A percentile compares a stretch with the other conserved stretches of the same genome.
Evolutionary conservation across 1,284 basidiomycete species (phyloP).

Genomic region (Omphalotus olearius): DNA sequence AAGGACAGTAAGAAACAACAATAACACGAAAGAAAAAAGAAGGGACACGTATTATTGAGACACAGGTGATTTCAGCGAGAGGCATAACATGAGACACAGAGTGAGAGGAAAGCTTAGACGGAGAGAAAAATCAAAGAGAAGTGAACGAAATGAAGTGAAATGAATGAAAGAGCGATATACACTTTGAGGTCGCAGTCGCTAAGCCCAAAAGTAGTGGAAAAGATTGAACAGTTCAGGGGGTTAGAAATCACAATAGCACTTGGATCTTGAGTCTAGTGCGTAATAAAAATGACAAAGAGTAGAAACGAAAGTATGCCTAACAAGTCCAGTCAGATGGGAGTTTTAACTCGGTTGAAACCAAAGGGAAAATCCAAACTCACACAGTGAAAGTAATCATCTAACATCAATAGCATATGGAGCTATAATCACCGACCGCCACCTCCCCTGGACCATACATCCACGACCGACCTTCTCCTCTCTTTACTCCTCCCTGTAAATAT

Average conservation of each 20-base stretch:
- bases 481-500: slow-evolving; percentile 26
- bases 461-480: slow-evolving; percentile 39
- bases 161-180: slow-evolving; percentile 5
- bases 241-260: slow-evolving; percentile 3
- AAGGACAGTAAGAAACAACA: slow-evolving; percentile 6
- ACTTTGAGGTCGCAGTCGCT: slow-evolving; percentile 9
- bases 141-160: neutral
- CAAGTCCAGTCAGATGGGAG: neutral
- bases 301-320: slow-evolving; percentile 1
- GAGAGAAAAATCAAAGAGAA: neutral
- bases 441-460: slow-evolving; percentile 39
- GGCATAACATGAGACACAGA: neutral
- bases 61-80: neutral
- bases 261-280: slow-evolving; percentile 1
- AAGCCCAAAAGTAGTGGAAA: slow-evolving; percentile 6
- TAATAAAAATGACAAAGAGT: slow-evolving; percentile 6
- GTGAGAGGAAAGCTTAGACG: neutral
- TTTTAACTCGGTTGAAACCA: too few species aligned
- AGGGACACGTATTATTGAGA: slow-evolving; percentile 6
- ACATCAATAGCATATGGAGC: neutral
- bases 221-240: slow-evolving; percentile 1
- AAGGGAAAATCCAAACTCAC: neutral
- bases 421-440: neutral
- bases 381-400: neutral
- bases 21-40: slow-evolving; percentile 12